Conservation (phyloP, 345 rosid genomes). For the Firmiana major region DNA sequence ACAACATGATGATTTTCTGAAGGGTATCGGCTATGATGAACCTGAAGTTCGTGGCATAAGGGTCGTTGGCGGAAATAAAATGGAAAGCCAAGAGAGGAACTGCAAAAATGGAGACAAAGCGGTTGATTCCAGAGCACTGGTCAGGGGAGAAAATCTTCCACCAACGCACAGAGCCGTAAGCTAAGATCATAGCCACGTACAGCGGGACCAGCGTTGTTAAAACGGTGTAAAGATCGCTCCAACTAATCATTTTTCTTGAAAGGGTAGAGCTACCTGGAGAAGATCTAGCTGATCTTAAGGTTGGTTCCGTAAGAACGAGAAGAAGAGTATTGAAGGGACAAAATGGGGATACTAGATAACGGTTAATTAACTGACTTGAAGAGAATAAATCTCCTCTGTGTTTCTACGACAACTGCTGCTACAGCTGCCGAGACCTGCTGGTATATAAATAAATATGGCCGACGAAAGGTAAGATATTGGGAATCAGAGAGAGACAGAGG, state of each 20-base stretch:
- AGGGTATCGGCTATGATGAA: slow-evolving; percentile 93
- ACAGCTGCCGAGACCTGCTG: background rate
- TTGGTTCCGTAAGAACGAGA: background rate
- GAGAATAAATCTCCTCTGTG: background rate
- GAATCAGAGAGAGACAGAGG: background rate
- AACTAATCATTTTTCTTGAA: slow-evolving; percentile 67
- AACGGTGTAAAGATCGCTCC: slow-evolving; percentile 81
- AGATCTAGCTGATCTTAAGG: background rate
- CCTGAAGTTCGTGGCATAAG: slow-evolving; percentile 73
- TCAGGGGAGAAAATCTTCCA: slow-evolving; percentile 93
- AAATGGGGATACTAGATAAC: slow-evolving; percentile 33
- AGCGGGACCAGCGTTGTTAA: slow-evolving; percentile 85
- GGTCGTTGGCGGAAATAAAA: slow-evolving; percentile 80
- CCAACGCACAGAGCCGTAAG: slow-evolving; percentile 96
- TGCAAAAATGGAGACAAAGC: slow-evolving; percentile 89
- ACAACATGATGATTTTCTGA: slow-evolving; percentile 74
- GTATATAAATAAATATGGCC: background rate
- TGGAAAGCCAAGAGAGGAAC: slow-evolving; percentile 95
- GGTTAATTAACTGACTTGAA: slow-evolving; percentile 34
- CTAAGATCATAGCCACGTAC: slow-evolving; percentile 90
- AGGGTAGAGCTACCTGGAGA: too few relatives aligned
- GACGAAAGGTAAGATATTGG: background rate
- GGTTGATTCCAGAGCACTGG: slow-evolving; percentile 97
- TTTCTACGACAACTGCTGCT: slow-evolving; percentile 2
- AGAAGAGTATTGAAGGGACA: slow-evolving; percentile 3